These are phyloP conservation scores for Mortierella sp. DNA, from an alignment of 371 early-diverging fungal species.

Conservation along the genomic window DNA sequence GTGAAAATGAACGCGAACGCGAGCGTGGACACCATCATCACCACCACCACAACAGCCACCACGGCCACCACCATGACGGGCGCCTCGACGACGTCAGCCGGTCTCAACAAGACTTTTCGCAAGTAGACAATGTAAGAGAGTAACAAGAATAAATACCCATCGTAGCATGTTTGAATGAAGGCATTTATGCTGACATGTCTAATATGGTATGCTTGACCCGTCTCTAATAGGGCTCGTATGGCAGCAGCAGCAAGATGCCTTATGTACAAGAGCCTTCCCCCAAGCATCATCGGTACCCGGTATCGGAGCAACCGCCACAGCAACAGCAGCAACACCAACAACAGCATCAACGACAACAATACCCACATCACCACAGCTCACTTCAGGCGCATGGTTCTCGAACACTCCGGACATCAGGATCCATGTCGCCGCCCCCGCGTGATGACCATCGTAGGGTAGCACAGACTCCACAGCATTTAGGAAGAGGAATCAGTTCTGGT, in stretches of 20 bases:
- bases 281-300: slow-evolving; percentile 5
- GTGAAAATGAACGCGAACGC: neutral
- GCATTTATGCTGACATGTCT: neutral
- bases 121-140: slow-evolving; percentile 38
- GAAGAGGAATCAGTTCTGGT: neutral
- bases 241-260: neutral
- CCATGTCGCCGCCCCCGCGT: slow-evolving; percentile 41
- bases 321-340: slow-evolving; percentile 14
- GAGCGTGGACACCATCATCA: neutral
- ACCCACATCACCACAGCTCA: neutral
- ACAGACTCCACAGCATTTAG: slow-evolving; percentile 6
- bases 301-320: slow-evolving; percentile 14
- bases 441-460: slow-evolving; percentile 24
- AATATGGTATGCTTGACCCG: neutral
- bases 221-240: neutral
- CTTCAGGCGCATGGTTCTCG: slow-evolving; percentile 2
- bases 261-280: neutral
- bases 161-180: neutral
- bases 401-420: slow-evolving; percentile 8
- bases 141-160: neutral
- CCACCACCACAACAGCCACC: neutral
- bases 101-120: slow-evolving; percentile 24
- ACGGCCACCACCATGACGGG: slow-evolving; percentile 25
- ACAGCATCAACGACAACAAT: slow-evolving; percentile 20
- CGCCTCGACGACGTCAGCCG: slow-evolving; percentile 27